Percentiles rank a stretch among this genome's conserved stretches.
phyloP scores from a whole-genome alignment of 2,329 filamentous ascomycete genomes.

The Fusarium decemcellulare region DNA sequence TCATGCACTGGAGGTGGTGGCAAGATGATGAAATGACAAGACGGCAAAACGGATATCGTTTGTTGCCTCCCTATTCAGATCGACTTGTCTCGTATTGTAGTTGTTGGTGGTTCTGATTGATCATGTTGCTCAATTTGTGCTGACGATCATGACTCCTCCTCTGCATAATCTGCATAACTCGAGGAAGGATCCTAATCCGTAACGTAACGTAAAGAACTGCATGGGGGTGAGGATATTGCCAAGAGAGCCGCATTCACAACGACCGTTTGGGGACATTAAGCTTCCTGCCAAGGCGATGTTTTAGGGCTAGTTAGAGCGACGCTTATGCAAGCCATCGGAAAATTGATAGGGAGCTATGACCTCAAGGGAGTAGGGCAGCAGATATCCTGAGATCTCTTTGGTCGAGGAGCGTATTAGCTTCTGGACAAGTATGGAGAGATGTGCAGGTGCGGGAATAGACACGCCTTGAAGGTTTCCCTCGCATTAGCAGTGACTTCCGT shows the following conservation, averaged over 20 bases:
- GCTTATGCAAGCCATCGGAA: slow-evolving; percentile 16
- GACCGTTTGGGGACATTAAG: slow-evolving; percentile 12
- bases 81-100: not conserved
- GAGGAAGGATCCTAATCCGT: slow-evolving; percentile 14
- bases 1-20: not conserved
- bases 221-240: slow-evolving; percentile 13
- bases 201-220: not conserved
- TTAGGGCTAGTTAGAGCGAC: slow-evolving; percentile 15
- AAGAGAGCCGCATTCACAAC: not conserved
- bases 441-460: slow-evolving; percentile 19
- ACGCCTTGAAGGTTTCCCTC: not conserved
- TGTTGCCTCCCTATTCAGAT: not conserved
- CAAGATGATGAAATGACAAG: not conserved
- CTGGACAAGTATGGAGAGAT: slow-evolving; percentile 18
- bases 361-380: not conserved
- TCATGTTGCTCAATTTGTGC: not conserved
- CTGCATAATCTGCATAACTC: not conserved
- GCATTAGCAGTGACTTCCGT: slow-evolving; percentile 2
- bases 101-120: not conserved
- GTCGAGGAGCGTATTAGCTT: slow-evolving; percentile 24
- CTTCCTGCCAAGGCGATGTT: slow-evolving; percentile 7
- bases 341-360: slow-evolving; percentile 20
- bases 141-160: slow-evolving; percentile 1
- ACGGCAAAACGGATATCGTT: not conserved
- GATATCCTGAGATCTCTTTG: slow-evolving; percentile 1